Evolutionary conservation across 306 rosid genomes (phyloP).

Genomic region (Lablab purpureus): DNA sequence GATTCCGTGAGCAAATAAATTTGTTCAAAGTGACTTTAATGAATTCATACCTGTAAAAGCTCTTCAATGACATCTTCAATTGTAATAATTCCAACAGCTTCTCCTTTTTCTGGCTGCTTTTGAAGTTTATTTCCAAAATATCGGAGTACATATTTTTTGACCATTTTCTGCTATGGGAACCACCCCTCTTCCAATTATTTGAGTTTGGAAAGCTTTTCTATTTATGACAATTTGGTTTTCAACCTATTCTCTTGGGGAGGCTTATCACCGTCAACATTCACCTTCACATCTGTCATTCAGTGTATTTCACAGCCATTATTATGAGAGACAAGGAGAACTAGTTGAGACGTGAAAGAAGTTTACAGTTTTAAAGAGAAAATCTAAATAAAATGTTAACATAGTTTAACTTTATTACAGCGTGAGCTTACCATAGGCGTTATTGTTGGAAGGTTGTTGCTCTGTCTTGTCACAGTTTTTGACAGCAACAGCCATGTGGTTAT

Average conservation of each 20-base stretch:
- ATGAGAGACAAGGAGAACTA: background rate
- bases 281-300: slow-evolving; percentile 64
- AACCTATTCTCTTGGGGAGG: slow-evolving; percentile 56
- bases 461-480: slow-evolving; percentile 57
- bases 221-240: slow-evolving; percentile 66
- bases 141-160: slow-evolving; percentile 78
- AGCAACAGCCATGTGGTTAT: slow-evolving; percentile 97
- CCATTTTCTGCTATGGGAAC: slow-evolving; percentile 85
- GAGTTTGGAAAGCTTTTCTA: slow-evolving; percentile 72
- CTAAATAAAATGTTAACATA: background rate
- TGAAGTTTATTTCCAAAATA: slow-evolving; percentile 80
- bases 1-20: background rate
- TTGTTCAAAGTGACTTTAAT: background rate
- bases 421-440: slow-evolving; percentile 56
- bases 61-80: slow-evolving; percentile 96
- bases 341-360: background rate
- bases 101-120: slow-evolving; percentile 76
- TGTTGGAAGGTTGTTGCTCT: slow-evolving; percentile 49
- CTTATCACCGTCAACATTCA: slow-evolving; percentile 72
- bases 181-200: slow-evolving; percentile 52
- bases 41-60: slow-evolving; percentile 79
- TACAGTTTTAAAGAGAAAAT: slow-evolving; percentile 5
- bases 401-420: background rate
- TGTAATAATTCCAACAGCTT: slow-evolving; percentile 86
- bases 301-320: slow-evolving; percentile 45